These are phyloP conservation scores for Pneumocystis oryctolagi DNA, from an alignment of 1,139 yeast species.

Conservation along the genomic window DNA sequence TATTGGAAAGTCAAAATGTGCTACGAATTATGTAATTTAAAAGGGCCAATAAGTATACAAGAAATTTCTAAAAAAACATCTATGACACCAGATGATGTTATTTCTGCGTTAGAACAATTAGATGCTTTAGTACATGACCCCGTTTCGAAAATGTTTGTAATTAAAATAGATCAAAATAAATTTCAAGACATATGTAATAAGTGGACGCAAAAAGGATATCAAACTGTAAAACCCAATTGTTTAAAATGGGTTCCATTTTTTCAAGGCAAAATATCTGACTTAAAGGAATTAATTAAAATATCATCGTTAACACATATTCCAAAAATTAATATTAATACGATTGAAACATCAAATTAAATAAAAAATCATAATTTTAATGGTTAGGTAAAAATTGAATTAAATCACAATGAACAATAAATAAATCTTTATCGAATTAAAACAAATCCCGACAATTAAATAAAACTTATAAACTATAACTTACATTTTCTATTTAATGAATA, in stretches of 20 bases:
- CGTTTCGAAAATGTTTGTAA: background rate
- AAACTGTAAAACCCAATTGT: background rate
- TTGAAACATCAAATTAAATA: background rate
- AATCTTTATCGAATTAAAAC: too few relatives aligned
- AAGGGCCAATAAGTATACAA: conserved; percentile 35
- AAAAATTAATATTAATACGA: background rate
- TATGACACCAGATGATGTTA: conserved; percentile 66
- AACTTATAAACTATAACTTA: too few relatives aligned
- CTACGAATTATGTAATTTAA: conserved; percentile 29
- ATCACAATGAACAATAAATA: too few relatives aligned
- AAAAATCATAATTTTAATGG: too few relatives aligned
- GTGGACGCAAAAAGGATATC: background rate
- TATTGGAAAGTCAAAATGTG: conserved; percentile 71
- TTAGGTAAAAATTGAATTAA: too few relatives aligned
- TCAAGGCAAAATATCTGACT: background rate
- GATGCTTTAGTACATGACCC: conserved; percentile 41
- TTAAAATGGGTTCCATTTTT: background rate
- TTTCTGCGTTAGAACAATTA: conserved; percentile 71
- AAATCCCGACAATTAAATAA: too few relatives aligned
- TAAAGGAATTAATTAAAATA: background rate
- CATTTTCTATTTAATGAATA: too few relatives aligned
- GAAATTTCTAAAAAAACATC: conserved; percentile 59
- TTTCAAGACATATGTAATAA: background rate
- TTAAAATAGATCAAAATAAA: background rate
- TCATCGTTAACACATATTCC: background rate